These are phyloP conservation scores for Tubosaeta sp. DNA, from an alignment of 768 basidiomycete species.

Conservation along the genomic window DNA sequence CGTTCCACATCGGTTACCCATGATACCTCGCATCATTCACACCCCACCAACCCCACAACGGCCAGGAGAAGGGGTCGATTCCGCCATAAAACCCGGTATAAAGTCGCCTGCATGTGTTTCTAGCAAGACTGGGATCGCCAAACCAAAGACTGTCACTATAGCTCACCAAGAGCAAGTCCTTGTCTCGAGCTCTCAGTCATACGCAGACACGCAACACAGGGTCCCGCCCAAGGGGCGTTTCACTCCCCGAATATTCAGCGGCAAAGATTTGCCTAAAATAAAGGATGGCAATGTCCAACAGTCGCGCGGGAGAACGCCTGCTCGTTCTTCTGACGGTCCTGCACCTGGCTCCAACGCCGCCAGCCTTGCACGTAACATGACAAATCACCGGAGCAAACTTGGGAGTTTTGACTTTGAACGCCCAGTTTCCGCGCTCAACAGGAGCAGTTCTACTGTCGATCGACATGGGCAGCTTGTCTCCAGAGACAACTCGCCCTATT, in stretches of 20 bases:
- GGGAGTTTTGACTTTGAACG: conserved; percentile 78
- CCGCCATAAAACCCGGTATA: conserved; percentile 2
- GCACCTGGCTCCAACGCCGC: conserved; percentile 3
- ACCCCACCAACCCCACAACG: conserved; percentile 36
- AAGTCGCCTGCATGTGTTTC: conserved; percentile 8
- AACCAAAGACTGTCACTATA: conserved; percentile 14
- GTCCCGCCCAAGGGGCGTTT: conserved; percentile 23
- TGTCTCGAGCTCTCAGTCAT: conserved; percentile 21
- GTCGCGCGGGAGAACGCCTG: conserved; percentile 19
- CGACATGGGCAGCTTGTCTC: conserved; percentile 6
- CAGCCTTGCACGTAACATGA: conserved; percentile 25
- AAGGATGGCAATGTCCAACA: conserved; percentile 22
- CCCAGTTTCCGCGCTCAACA: conserved; percentile 42
- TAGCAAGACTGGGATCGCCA: conserved; percentile 6
- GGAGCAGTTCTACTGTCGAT: conserved; percentile 26
- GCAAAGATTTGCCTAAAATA: conserved; percentile 22
- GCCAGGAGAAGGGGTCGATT: conserved; percentile 12
- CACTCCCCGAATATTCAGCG: conserved; percentile 28
- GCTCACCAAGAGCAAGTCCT: conserved; percentile 26
- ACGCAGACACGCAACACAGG: not conserved
- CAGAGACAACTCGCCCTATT: conserved; percentile 5
- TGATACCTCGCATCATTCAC: conserved; percentile 33
- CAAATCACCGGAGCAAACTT: conserved; percentile 50
- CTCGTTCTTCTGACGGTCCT: conserved; percentile 4
- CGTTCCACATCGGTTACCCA: conserved; percentile 21